Conservation (phyloP, 225 moss, liverwort and hornwort species). For the Neckera pumila region DNA sequence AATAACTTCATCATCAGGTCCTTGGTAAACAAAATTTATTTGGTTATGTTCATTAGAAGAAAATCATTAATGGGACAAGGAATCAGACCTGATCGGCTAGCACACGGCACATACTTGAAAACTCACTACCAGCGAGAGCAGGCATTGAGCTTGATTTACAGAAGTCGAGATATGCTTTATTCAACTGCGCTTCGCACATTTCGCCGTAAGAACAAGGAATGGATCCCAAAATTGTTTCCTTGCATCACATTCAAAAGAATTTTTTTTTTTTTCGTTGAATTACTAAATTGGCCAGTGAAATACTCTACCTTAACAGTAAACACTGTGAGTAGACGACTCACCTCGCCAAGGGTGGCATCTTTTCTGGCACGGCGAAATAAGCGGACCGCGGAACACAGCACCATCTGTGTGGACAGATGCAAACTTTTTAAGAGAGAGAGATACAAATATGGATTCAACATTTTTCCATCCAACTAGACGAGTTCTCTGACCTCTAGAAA, state of each 20-base stretch:
- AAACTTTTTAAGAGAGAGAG: not conserved
- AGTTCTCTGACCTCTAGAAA: not conserved
- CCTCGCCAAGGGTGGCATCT: slow-evolving; percentile 83
- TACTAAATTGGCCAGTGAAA: not conserved
- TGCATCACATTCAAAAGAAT: not conserved
- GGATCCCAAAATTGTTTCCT: not conserved
- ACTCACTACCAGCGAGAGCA: slow-evolving; percentile 69
- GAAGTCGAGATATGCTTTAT: slow-evolving; percentile 75
- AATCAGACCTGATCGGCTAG: slow-evolving; percentile 85
- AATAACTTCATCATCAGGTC: not conserved
- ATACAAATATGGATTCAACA: not conserved
- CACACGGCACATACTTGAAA: slow-evolving; percentile 90
- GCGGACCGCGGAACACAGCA: slow-evolving; percentile 81
- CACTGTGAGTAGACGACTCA: not conserved
- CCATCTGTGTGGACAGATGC: slow-evolving; percentile 47
- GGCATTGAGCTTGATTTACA: slow-evolving; percentile 74
- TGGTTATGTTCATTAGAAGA: not conserved
- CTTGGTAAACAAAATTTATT: not conserved
- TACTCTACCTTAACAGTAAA: not conserved
- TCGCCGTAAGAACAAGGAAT: slow-evolving; percentile 2
- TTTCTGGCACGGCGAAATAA: slow-evolving; percentile 76
- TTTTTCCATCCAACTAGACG: not conserved
- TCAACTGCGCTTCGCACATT: slow-evolving; percentile 44
- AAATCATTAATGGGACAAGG: not conserved
- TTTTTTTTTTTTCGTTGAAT: not conserved